Percentiles rank a stretch among this genome's conserved stretches.
phyloP scores from a whole-genome alignment of 208 protist species.

The Acanthamoeba culbertsoni region DNA sequence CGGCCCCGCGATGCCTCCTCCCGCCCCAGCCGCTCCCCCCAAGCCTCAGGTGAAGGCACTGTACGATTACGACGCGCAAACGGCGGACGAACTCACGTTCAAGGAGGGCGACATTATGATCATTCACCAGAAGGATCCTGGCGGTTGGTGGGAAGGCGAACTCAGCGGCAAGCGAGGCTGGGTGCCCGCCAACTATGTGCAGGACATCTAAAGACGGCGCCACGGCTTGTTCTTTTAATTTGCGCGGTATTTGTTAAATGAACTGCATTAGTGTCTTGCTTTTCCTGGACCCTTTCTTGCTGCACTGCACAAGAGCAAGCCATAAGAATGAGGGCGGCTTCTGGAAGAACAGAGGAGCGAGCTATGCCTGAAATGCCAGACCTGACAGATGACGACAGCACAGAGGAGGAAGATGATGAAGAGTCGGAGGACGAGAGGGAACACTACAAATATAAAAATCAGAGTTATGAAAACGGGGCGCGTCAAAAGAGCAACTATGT shows the following conservation, averaged over 20 bases:
- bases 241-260: too few species aligned
- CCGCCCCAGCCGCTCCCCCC: background rate
- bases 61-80: slow-evolving; percentile 79
- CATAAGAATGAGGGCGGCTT: too few species aligned
- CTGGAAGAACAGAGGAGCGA: too few species aligned
- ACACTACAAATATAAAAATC: background rate
- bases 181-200: slow-evolving; percentile 76
- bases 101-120: slow-evolving; percentile 77
- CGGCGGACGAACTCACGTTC: slow-evolving; percentile 77
- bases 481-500: background rate
- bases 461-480: background rate
- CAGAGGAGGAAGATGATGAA: background rate
- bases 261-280: too few species aligned
- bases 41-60: slow-evolving; percentile 67
- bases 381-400: background rate
- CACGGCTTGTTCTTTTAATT: too few species aligned
- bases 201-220: slow-evolving; percentile 57
- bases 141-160: slow-evolving; percentile 80
- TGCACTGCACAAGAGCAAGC: too few species aligned
- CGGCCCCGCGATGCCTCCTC: background rate
- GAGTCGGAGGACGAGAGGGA: background rate
- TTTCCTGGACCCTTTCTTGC: too few species aligned
- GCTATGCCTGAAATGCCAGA: too few species aligned
- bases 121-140: slow-evolving; percentile 71
- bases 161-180: slow-evolving; percentile 74